phyloP scores from a whole-genome alignment of 768 basidiomycete species.

The Leucocoprinus leucothites region DNA sequence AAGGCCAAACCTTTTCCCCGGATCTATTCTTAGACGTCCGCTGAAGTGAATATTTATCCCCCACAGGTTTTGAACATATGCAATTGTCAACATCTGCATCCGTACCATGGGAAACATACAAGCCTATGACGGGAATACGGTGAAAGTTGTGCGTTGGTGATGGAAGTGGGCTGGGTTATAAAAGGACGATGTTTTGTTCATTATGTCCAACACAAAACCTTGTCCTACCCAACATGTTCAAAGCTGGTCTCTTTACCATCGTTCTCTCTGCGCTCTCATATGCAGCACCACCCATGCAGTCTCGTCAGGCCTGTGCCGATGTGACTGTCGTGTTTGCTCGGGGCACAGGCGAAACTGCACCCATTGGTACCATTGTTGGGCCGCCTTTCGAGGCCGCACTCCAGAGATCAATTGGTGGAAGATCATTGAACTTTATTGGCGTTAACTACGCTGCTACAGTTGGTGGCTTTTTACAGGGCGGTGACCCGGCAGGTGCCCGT shows the following conservation, averaged over 20 bases:
- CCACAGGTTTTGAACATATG: background rate
- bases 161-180: background rate
- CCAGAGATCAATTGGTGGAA: conserved; percentile 22
- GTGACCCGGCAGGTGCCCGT: conserved; percentile 28
- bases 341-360: conserved; percentile 30
- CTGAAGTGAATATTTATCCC: background rate
- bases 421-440: conserved; percentile 32
- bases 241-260: conserved; percentile 15
- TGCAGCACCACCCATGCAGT: conserved; percentile 12
- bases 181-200: background rate
- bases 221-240: conserved; percentile 14
- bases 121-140: background rate
- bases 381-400: conserved; percentile 33
- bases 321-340: conserved; percentile 36
- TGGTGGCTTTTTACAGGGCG: conserved; percentile 34
- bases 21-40: background rate
- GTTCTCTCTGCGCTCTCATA: conserved; percentile 20
- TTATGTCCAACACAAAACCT: background rate
- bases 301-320: conserved; percentile 25
- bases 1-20: background rate
- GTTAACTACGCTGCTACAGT: conserved; percentile 33
- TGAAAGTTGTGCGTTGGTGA: too few relatives aligned
- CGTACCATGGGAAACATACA: background rate
- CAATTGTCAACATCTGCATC: conserved; percentile 2
- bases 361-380: conserved; percentile 34